phyloP scores from a whole-genome alignment of 805 yeast species.

The Candida nonsorbophila region DNA sequence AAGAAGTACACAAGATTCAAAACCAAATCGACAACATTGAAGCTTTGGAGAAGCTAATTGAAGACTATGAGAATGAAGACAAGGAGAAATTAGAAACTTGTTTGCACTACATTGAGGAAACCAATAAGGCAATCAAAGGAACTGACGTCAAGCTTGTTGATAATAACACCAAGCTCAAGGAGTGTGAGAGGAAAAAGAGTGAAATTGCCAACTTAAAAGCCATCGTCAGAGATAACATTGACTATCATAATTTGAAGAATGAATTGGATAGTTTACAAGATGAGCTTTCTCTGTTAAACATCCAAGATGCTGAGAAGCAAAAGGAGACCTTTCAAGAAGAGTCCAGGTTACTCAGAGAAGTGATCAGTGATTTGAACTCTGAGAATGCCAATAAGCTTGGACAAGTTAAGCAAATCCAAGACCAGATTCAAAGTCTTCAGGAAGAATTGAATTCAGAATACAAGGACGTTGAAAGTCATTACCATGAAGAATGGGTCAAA shows the following conservation, averaged over 20 bases:
- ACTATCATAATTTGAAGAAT: conserved; percentile 40
- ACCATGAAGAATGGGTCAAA: conserved; percentile 67
- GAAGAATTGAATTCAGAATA: conserved; percentile 68
- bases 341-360: conserved; percentile 44
- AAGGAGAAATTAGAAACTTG: no score
- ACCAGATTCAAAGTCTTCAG: conserved; percentile 53
- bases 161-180: conserved; percentile 15
- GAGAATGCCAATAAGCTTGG: conserved; percentile 74
- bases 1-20: no score
- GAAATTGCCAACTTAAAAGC: conserved; percentile 61
- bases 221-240: conserved; percentile 59
- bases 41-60: conserved; percentile 3
- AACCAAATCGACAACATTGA: no score
- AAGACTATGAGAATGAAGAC: conserved; percentile 5
- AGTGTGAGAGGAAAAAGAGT: conserved; percentile 36
- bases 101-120: conserved; percentile 34
- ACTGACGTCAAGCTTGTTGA: conserved; percentile 6
- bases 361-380: conserved; percentile 53
- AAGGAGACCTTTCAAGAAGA: conserved; percentile 58
- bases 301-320: conserved; percentile 53
- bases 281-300: conserved; percentile 42
- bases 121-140: conserved; percentile 15
- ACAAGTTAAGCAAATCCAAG: conserved; percentile 77
- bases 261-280: conserved; percentile 33
- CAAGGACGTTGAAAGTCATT: conserved; percentile 56